Evolutionary conservation across 1,284 basidiomycete genomes (phyloP), one percentile per base, ranked within the genome.

Genomic region (Trametes versicolor): DNA sequence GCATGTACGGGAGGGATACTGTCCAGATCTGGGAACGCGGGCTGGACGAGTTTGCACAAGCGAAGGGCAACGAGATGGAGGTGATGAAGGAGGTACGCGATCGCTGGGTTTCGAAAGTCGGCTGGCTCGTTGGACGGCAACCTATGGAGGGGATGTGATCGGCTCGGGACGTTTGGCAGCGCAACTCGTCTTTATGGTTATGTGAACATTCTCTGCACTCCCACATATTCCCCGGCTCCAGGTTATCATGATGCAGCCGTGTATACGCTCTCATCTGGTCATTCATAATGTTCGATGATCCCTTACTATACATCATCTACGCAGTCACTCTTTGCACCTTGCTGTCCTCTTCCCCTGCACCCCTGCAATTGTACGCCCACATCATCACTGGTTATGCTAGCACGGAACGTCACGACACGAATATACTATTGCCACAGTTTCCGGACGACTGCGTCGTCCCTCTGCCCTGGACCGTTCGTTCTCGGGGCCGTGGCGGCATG

Each of bases 1-100:
- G 90, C 5, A 93, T 94, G 92, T 93, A 93, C 74, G 87, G 90
- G 7, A 83, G 82, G 53, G 91, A 93, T 65, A 84, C 82, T 15
- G 91, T 90, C 29, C 77, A 81, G 62, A 79, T 78, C 8, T 94
- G 92, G 93, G 87, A 87, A 69, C 82, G 85, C 51, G 83, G 80
- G 2, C 73, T 94, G 71, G 90, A 93, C 60, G 83, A 85, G 57
- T 85, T 91, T 72, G 87, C 88, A 2, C 82, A 82, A 47, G 78
- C 80, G 41, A 71, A 86, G 83, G 73, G 81, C 71, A 41, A 87
- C 61, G 85, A 85, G 4, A 77, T 83, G 67, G 78, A 81, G 27
- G 77, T 82, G 49, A 85, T 94, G 83, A 80, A 83, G 71, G 80
- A 79, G 21, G 79, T 92, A 49, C 80, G 92, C 65, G 89, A 93